These are phyloP conservation scores for Aegilops speltoides DNA, from an alignment of 176 grass and related monocot genomes.

Conservation along the genomic window DNA sequence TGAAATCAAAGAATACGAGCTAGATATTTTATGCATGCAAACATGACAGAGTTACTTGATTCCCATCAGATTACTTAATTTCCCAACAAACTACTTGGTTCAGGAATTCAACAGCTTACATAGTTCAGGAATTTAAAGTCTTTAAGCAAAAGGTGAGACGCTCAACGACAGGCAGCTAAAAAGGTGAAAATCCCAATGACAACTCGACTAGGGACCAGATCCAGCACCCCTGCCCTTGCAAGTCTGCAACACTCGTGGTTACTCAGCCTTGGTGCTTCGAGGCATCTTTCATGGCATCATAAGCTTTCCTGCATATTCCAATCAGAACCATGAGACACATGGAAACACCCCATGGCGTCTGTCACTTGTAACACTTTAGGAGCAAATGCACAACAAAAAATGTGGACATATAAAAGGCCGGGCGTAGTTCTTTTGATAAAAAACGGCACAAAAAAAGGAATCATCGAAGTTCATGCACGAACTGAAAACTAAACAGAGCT, in stretches of 20 bases:
- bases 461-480: not conserved
- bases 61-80: not conserved
- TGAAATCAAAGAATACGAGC: too few species aligned
- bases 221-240: not conserved
- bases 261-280: not conserved
- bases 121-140: not conserved
- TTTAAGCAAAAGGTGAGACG: not conserved
- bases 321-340: not conserved
- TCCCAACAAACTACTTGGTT: too few species aligned
- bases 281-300: not conserved
- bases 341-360: not conserved
- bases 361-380: not conserved
- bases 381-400: not conserved
- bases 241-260: not conserved
- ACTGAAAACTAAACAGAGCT: not conserved
- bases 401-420: not conserved
- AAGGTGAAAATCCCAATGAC: not conserved
- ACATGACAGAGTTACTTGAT: not conserved
- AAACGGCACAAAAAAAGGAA: not conserved
- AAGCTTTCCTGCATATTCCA: conserved; percentile 7
- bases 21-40: not conserved
- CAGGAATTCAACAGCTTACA: not conserved
- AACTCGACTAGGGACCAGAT: not conserved
- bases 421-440: not conserved
- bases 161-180: too few species aligned